A percentile compares a stretch with the other conserved stretches of the same genome.
Evolutionary conservation across 1,139 yeast genomes (phyloP).

Genomic region (Lodderomyces theae): DNA sequence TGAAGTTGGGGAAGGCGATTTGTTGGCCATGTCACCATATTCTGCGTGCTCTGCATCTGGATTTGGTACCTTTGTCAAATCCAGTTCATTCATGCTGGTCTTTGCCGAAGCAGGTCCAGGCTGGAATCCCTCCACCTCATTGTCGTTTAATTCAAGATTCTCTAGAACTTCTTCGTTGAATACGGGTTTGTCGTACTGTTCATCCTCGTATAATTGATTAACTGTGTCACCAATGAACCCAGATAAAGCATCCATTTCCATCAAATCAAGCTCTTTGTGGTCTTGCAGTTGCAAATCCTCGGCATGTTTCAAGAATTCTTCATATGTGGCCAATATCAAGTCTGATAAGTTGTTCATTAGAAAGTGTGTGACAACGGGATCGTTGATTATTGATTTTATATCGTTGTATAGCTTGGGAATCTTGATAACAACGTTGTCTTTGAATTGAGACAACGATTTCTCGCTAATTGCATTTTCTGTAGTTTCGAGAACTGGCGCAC

Average conservation of each 20-base stretch:
- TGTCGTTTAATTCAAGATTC: constrained; percentile 3
- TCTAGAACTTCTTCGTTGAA: constrained; percentile 25
- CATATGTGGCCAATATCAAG: constrained; percentile 32
- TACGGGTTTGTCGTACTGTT: constrained; percentile 16
- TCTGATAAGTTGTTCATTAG: constrained; percentile 32
- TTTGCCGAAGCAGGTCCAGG: background rate
- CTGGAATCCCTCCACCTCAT: background rate
- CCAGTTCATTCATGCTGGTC: background rate
- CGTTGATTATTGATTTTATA: constrained; percentile 47
- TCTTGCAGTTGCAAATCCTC: constrained; percentile 16
- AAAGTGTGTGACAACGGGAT: constrained; percentile 29
- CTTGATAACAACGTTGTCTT: constrained; percentile 46
- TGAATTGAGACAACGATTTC: constrained; percentile 30
- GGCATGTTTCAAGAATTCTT: constrained; percentile 25
- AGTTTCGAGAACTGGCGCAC: constrained; percentile 27
- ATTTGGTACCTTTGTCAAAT: background rate
- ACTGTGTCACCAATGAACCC: constrained; percentile 35
- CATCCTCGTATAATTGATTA: constrained; percentile 20
- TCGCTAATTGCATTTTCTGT: constrained; percentile 16
- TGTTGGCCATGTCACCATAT: background rate
- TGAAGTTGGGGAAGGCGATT: constrained; percentile 12
- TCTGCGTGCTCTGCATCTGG: no score
- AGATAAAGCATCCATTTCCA: constrained; percentile 57
- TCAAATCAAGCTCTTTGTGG: constrained; percentile 32
- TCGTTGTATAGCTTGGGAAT: constrained; percentile 56